Percentiles rank a stretch among this genome's conserved stretches.
Evolutionary conservation across 495 filamentous ascomycete species (phyloP).

Genomic region (Hyaloscypha bicolor): DNA sequence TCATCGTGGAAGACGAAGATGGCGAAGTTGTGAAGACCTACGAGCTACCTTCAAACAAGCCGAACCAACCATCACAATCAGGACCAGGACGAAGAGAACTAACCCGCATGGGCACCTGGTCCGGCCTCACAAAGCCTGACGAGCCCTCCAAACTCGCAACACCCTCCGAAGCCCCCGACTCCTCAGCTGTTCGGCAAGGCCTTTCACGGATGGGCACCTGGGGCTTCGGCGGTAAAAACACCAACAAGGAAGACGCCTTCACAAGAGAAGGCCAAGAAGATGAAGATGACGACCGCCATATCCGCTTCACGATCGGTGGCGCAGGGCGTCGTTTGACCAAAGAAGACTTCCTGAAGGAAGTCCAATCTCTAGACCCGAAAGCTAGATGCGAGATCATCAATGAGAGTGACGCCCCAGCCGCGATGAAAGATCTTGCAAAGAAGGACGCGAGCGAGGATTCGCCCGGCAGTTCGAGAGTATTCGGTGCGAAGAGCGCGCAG

Average conservation of each 20-base stretch:
- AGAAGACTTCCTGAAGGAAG: conserved; percentile 84
- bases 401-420: conserved; percentile 62
- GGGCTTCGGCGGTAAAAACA: conserved; percentile 43
- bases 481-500: conserved; percentile 17
- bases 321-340: conserved; percentile 81
- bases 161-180: not conserved
- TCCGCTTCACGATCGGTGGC: conserved; percentile 84
- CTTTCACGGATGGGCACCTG: conserved; percentile 47
- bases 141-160: conserved; percentile 4
- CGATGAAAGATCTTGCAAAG: conserved; percentile 57
- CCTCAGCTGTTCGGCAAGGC: conserved; percentile 27
- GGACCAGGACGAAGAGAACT: conserved; percentile 18
- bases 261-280: conserved; percentile 35
- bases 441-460: conserved; percentile 37
- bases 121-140: conserved; percentile 28
- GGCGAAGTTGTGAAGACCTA: conserved; percentile 98
- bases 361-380: conserved; percentile 78
- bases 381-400: conserved; percentile 72
- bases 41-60: conserved; percentile 64
- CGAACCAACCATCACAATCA: conserved; percentile 11
- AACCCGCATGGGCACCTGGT: conserved; percentile 24
- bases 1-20: conserved; percentile 97
- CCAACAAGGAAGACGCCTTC: conserved; percentile 38
- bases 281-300: conserved; percentile 71
- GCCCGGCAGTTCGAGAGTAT: conserved; percentile 23